Evolutionary conservation across 108 stramenopile genomes (phyloP), one percentile per base, ranked within the genome.

Genomic region (Halocafeteria seosinensis): DNA sequence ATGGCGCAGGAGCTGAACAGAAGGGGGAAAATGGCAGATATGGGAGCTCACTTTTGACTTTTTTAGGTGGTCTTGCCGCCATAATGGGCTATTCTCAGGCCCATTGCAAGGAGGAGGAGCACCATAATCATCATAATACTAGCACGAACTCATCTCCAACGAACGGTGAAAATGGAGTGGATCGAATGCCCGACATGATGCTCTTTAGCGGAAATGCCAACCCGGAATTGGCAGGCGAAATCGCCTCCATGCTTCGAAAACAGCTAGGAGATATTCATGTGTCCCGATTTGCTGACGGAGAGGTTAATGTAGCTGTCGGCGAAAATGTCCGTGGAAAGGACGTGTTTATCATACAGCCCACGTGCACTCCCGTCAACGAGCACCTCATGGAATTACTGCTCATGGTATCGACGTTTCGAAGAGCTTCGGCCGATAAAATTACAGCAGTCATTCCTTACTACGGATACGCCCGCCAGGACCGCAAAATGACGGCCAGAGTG

Each of bases 401-500:
- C 6, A 61, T 62, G 32, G 29, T 69, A 24, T 53, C 26, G 17
- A 58, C 68, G 35, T 35, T 37, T 1, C 38, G 62, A 11, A 62
- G 61, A 1, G 61, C 68, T 13, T 24, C 33, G 37, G 67, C 67
- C 27, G 35, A 68, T 38, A 26, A 23, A 23, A 25, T 69, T 58
- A 69, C 97, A 25, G 95, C 92, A 50, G 92, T 97, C 50, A 91
- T 97, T 64, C 95, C 95, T 33, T 97, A 97, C 75, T 71, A 61
- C 38, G 70, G 97, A 65, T 98, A 98, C 75, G 97, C 97, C 37
- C 75, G 97, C 63, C 97, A 98, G 80, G 97, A 98, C 73, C 85
- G 97, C 34, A 98, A 98, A 78, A 91, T 95, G 92, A 87, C 87
- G 72, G 89, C 91, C 35, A 83, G 97, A 38, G 97, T 98, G 29